phyloP scores from a whole-genome alignment of 1,284 basidiomycete genomes.

The Rhodotorula sp. region DNA sequence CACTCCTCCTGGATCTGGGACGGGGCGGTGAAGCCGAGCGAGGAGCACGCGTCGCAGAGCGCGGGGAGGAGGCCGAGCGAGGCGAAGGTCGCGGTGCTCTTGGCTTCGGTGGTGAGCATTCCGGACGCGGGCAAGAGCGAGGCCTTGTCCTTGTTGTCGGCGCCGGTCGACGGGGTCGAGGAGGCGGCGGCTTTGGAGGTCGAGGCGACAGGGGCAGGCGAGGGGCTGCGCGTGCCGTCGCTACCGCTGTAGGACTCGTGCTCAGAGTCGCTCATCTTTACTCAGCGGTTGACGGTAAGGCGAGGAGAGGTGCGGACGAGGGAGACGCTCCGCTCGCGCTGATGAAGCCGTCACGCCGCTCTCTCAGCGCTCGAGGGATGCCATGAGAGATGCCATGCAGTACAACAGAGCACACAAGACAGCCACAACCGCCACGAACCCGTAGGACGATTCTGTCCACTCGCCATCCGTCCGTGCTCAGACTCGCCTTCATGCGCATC shows the following conservation, averaged over 20 bases:
- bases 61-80: conserved; percentile 84
- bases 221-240: conserved; percentile 2
- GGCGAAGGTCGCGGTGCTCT: conserved; percentile 53
- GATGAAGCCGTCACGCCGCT: not conserved
- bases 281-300: not conserved
- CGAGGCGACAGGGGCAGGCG: not conserved
- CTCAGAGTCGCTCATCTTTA: conserved; percentile 26
- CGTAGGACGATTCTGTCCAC: accelerated
- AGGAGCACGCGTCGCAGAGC: conserved; percentile 79
- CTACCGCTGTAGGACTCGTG: not conserved
- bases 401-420: no score
- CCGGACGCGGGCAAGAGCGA: not conserved
- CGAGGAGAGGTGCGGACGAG: not conserved
- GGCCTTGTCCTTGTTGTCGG: not conserved
- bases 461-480: not conserved
- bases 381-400: not conserved
- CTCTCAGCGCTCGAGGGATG: not conserved
- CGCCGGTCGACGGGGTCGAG: not conserved
- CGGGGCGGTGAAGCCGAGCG: conserved; percentile 80
- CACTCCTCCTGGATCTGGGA: conserved; percentile 88
- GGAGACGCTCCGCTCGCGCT: not conserved
- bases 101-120: conserved; percentile 19
- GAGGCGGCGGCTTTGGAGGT: not conserved
- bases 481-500: not conserved
- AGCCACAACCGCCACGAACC: not conserved